Evolutionary conservation across 2,329 filamentous ascomycete genomes (phyloP).

Genomic region (Sporothrix protearum): DNA sequence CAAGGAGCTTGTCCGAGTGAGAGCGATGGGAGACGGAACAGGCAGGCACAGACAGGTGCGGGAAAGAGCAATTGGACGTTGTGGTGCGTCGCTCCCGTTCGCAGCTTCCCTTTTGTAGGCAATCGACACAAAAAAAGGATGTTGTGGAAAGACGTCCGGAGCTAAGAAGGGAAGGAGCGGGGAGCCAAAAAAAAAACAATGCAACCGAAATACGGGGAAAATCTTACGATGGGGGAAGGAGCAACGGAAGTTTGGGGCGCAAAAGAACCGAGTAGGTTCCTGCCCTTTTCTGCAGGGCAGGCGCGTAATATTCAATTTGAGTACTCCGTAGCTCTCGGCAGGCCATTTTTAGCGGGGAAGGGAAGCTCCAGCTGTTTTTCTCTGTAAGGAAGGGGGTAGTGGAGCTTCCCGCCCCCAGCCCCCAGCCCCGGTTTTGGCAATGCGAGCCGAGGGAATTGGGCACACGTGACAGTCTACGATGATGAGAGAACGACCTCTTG

Average conservation of each 20-base stretch:
- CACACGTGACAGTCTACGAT: not conserved
- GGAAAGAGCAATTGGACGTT: not conserved
- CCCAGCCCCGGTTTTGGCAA: not conserved
- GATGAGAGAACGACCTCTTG: not conserved
- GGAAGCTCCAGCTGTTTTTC: not conserved
- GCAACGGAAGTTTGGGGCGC: not conserved
- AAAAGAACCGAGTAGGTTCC: not conserved
- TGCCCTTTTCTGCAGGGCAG: not conserved
- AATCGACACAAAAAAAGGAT: too few relatives aligned
- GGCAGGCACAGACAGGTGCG: not conserved
- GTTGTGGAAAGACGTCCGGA: too few relatives aligned
- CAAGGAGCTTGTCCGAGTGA: too few relatives aligned
- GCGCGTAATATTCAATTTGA: too few relatives aligned
- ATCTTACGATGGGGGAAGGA: not conserved
- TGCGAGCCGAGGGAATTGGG: not conserved
- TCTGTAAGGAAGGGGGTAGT: not conserved
- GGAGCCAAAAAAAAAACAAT: too few relatives aligned
- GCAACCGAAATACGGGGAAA: not conserved
- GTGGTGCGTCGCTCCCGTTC: not conserved
- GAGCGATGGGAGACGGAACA: too few relatives aligned
- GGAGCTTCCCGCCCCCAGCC: not conserved
- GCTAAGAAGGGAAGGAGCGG: too few relatives aligned
- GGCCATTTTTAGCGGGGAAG: not conserved
- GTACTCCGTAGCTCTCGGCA: not conserved
- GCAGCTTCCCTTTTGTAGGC: not conserved